Conservation (phyloP, 2,329 filamentous ascomycete genomes). For the Trichoderma sp. region DNA sequence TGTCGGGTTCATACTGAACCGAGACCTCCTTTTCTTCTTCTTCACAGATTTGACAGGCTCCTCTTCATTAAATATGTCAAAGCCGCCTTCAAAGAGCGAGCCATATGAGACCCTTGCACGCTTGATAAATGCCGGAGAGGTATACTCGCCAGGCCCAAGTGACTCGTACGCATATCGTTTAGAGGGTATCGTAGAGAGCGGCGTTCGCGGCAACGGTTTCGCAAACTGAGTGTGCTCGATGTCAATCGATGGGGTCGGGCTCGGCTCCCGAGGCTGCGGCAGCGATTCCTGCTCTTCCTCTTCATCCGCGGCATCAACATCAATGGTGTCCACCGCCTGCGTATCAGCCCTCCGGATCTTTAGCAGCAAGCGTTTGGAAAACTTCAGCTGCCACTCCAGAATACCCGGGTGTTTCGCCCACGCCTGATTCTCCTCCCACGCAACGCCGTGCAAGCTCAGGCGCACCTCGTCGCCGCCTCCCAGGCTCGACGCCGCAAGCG, state of each 20-base stretch:
- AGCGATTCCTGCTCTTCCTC: conserved; percentile 21
- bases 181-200: conserved; percentile 24
- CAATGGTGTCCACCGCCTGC: conserved; percentile 47
- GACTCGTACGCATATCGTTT: conserved; percentile 37
- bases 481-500: conserved; percentile 63
- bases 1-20: conserved; percentile 63
- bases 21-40: conserved; percentile 71
- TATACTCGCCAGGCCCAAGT: conserved; percentile 54
- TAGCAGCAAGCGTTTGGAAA: conserved; percentile 48
- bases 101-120: conserved; percentile 67
- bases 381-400: conserved; percentile 59
- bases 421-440: conserved; percentile 57
- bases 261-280: background rate
- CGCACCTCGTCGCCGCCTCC: conserved; percentile 76
- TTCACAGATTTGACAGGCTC: conserved; percentile 49
- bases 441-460: conserved; percentile 65
- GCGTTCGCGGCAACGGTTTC: conserved; percentile 14
- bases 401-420: conserved; percentile 48
- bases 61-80: conserved; percentile 64
- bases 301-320: conserved; percentile 43
- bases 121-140: conserved; percentile 78
- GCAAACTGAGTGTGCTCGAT: background rate
- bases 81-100: conserved; percentile 59
- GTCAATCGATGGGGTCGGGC: background rate
- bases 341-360: conserved; percentile 43